Percentiles rank a stretch among this genome's conserved stretches.
These are phyloP conservation scores for Neonectria sp. DNA, from an alignment of 2,329 filamentous ascomycete genomes.

Conservation along the genomic window DNA sequence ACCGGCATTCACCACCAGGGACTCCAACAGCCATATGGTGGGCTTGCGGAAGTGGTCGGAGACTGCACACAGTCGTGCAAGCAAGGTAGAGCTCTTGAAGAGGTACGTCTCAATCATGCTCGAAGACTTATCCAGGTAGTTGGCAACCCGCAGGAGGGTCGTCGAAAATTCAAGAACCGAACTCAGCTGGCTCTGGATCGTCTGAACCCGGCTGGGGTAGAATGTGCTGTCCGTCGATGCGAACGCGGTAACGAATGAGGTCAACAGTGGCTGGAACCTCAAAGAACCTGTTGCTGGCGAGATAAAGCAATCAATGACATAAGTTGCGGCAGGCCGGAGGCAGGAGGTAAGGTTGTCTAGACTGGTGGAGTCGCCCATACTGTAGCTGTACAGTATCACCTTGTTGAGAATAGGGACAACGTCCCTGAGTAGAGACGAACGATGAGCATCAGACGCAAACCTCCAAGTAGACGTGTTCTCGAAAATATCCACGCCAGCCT, in stretches of 20 bases:
- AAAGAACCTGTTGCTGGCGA: conserved; percentile 78
- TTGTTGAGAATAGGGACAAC: conserved; percentile 80
- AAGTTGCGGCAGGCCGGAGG: conserved; percentile 80
- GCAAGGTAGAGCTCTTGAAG: conserved; percentile 83
- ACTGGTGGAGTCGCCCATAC: conserved; percentile 74
- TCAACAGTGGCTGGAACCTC: conserved; percentile 83
- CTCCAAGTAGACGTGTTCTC: conserved; percentile 91
- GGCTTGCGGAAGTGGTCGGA: conserved; percentile 76
- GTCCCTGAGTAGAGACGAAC: conserved; percentile 76
- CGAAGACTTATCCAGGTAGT: conserved; percentile 73
- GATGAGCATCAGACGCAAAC: conserved; percentile 78
- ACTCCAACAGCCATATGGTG: conserved; percentile 79
- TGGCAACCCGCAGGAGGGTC: conserved; percentile 79
- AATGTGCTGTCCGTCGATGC: conserved; percentile 72
- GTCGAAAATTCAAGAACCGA: conserved; percentile 77
- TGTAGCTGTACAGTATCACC: conserved; percentile 80
- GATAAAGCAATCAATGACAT: conserved; percentile 84
- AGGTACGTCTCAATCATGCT: conserved; percentile 82
- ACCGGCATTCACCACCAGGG: conserved; percentile 79
- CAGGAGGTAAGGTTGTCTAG: conserved; percentile 68
- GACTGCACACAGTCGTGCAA: conserved; percentile 83
- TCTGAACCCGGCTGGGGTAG: conserved; percentile 67
- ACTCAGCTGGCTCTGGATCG: conserved; percentile 74
- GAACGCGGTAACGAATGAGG: conserved; percentile 70
- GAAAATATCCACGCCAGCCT: conserved; percentile 85